phyloP scores from a whole-genome alignment of 208 protist species.

The Leishmania aethiopica region DNA sequence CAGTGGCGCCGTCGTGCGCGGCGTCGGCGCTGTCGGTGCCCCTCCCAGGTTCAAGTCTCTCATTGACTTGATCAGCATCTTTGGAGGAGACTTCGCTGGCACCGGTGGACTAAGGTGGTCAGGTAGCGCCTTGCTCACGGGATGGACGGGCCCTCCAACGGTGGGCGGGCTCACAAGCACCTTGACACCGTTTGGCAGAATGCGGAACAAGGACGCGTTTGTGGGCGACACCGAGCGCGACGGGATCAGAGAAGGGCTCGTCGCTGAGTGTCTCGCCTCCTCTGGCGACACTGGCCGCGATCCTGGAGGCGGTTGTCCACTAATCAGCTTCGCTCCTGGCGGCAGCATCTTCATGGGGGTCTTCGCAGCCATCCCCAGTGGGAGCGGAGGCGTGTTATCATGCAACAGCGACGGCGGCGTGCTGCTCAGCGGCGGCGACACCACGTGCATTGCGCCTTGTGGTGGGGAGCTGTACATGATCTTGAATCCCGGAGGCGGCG shows the following conservation, averaged over 20 bases:
- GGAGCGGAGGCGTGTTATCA: slow-evolving; percentile 13
- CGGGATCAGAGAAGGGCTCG: slow-evolving; percentile 13
- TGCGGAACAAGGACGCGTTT: slow-evolving; percentile 22
- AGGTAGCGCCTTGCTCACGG: slow-evolving; percentile 13
- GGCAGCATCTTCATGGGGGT: slow-evolving; percentile 25
- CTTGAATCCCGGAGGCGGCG: slow-evolving; percentile 45
- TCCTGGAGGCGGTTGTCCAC: slow-evolving; percentile 48
- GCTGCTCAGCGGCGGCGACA: background rate
- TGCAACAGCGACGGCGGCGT: background rate
- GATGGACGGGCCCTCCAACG: slow-evolving; percentile 26
- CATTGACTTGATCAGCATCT: slow-evolving; percentile 36
- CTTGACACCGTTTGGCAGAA: slow-evolving; percentile 53
- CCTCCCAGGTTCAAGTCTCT: background rate
- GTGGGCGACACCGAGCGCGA: slow-evolving; percentile 34
- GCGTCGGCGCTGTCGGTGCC: background rate
- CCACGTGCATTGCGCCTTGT: slow-evolving; percentile 12
- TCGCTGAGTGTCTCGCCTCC: slow-evolving; percentile 4
- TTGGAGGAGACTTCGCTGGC: slow-evolving; percentile 21
- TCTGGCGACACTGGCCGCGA: slow-evolving; percentile 30
- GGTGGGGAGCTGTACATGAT: slow-evolving; percentile 53
- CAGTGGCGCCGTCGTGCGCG: slow-evolving; percentile 20
- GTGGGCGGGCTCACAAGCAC: slow-evolving; percentile 56
- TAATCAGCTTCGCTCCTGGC: slow-evolving; percentile 48
- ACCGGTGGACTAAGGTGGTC: slow-evolving; percentile 18
- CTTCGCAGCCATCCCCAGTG: slow-evolving; percentile 19